Evolutionary conservation across 495 filamentous ascomycete species (phyloP), one percentile per base, ranked within the genome.

Genomic region (Hypoxylon cercidicola): DNA sequence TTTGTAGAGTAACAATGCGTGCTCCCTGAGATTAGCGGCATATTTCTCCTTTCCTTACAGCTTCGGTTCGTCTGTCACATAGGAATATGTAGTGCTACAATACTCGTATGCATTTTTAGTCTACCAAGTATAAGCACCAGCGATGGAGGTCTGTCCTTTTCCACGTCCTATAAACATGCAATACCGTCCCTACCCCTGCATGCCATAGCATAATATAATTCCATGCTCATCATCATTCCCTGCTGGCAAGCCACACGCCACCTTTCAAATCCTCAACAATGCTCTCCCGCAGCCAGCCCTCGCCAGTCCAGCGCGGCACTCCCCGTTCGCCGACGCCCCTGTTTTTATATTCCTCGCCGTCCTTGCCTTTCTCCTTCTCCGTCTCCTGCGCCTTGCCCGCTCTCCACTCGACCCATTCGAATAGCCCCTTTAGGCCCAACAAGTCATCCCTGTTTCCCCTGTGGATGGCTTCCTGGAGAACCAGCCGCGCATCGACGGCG

Each of bases 401-500:
- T 35, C 74, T 75, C 71, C 78, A 67, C 68, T 85, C 91, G 2
- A 87, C 83, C 91, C 93, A 97, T 62, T 89, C 89, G 75, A 97
- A 95, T 44, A 99, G 72, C 9, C 94, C 66, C 55, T 84, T 84
- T 19, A 97, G 76, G 53, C 93, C 91, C 75, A 91, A 84, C 51
- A 97, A 69, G 1, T 86, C 79, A 73, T 95, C 91, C 35, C 86
- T 82, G 66, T 76, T 85, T 40, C 85, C 81, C 40, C 86, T 87
- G 3, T 80, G 79, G 39, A 90, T 72, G 20, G 84, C 87, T 20
- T 82, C 82, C 58, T 89, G 84, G 20, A 97, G 78, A 18, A 90
- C 84, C 7, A 99, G 78, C 47, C 88, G 81, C 39, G 87, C 85
- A 76, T 99, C 95, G 4, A 97, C 89, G 4, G 88, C 87, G 7